phyloP scores from a whole-genome alignment of 495 filamentous ascomycete species.

The Emericellopsis terricola region DNA sequence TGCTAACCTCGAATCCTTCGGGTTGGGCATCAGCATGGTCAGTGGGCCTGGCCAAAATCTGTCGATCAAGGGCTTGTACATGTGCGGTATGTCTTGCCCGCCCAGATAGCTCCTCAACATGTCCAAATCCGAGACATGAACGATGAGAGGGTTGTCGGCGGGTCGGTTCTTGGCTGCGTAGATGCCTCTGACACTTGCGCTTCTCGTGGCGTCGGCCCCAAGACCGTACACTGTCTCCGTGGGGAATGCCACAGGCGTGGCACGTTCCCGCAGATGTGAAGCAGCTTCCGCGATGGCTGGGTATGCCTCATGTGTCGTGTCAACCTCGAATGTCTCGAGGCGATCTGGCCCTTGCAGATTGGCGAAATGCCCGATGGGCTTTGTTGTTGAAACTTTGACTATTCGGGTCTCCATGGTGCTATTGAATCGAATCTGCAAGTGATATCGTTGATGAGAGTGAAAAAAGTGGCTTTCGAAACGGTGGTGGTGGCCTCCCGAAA shows the following conservation, averaged over 20 bases:
- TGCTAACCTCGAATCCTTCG: slow-evolving; percentile 47
- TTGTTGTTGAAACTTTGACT: slow-evolving; percentile 9
- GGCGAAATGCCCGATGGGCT: slow-evolving; percentile 10
- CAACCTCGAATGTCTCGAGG: too few species aligned
- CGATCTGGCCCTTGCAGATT: not conserved
- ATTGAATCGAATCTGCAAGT: not conserved
- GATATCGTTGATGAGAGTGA: not conserved
- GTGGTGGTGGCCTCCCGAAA: not conserved
- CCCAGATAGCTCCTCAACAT: slow-evolving; percentile 55
- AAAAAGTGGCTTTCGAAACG: not conserved
- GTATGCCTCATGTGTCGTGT: too few species aligned
- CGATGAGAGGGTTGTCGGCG: slow-evolving; percentile 86
- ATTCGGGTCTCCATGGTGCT: slow-evolving; percentile 17
- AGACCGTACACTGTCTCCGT: slow-evolving; percentile 98
- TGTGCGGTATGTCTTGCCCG: slow-evolving; percentile 41
- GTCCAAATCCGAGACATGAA: slow-evolving; percentile 67
- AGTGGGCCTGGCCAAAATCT: slow-evolving; percentile 91
- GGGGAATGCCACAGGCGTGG: slow-evolving; percentile 80
- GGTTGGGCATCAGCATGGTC: slow-evolving; percentile 77
- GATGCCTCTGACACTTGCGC: slow-evolving; percentile 72
- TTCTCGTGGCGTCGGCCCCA: slow-evolving; percentile 82
- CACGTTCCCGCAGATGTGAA: slow-evolving; percentile 36
- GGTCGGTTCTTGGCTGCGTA: slow-evolving; percentile 81
- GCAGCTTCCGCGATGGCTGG: slow-evolving; percentile 34
- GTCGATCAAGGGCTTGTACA: slow-evolving; percentile 66